Conservation (phyloP, 2,329 filamentous ascomycete species). For the Calonectria montana region DNA sequence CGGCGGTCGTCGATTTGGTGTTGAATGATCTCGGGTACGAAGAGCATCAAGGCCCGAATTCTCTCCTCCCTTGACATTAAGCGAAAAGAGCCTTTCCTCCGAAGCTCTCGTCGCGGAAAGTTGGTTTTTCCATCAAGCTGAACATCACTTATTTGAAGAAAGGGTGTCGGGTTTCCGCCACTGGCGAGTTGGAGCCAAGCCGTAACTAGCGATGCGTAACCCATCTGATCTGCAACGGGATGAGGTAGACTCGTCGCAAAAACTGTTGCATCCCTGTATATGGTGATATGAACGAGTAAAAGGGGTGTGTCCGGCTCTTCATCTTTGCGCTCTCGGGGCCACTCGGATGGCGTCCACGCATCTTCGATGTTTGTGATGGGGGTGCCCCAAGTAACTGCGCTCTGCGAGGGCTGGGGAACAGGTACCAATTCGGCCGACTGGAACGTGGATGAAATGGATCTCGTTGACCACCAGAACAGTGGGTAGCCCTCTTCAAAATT, state of each 20-base stretch:
- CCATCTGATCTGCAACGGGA: slow-evolving; percentile 16
- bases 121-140: not conserved
- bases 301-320: slow-evolving; percentile 8
- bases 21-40: not conserved
- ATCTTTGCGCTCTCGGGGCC: slow-evolving; percentile 23
- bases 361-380: slow-evolving; percentile 7
- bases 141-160: not conserved
- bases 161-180: not conserved
- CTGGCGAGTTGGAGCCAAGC: slow-evolving; percentile 7
- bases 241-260: slow-evolving; percentile 4
- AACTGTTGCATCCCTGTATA: not conserved
- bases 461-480: slow-evolving; percentile 21
- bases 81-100: not conserved
- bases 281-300: slow-evolving; percentile 15
- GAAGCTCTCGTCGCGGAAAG: not conserved
- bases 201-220: slow-evolving; percentile 12
- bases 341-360: not conserved
- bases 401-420: not conserved
- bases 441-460: not conserved
- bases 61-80: not conserved
- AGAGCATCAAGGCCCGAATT: not conserved
- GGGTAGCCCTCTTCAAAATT: not conserved
- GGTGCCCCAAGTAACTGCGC: slow-evolving; percentile 3
- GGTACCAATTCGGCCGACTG: not conserved
- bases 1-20: not conserved